These are phyloP conservation scores for Claviceps paspali DNA, from an alignment of 2,329 filamentous ascomycete species.

Conservation along the genomic window DNA sequence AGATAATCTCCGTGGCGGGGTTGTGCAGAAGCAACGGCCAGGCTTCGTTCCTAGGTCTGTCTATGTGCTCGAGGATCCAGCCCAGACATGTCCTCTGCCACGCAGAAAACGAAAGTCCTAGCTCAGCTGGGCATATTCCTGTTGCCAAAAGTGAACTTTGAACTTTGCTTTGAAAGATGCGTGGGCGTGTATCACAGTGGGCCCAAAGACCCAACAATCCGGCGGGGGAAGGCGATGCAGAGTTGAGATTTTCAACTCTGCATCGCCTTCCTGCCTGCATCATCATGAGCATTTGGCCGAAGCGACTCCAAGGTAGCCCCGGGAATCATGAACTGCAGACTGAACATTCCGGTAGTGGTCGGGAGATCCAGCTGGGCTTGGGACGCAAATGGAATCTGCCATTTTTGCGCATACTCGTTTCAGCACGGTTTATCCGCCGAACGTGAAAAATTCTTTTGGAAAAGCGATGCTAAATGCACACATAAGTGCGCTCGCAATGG, in stretches of 20 bases:
- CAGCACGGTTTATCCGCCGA: background rate
- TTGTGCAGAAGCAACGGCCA: constrained; percentile 7
- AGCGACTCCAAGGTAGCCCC: background rate
- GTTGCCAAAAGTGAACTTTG: background rate
- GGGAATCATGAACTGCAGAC: background rate
- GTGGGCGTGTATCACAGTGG: background rate
- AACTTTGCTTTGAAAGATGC: background rate
- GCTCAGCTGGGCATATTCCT: background rate
- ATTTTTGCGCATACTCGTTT: background rate
- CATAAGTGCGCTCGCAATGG: background rate
- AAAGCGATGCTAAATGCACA: too few species aligned
- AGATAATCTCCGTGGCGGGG: constrained; percentile 7
- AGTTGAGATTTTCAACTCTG: too few species aligned
- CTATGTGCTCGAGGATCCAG: background rate
- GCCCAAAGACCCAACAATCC: background rate
- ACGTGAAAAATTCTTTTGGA: too few species aligned
- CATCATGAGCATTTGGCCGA: background rate
- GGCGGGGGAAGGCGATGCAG: too few species aligned
- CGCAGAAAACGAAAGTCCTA: background rate
- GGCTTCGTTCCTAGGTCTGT: background rate
- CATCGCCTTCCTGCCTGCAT: too few species aligned
- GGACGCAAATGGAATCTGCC: background rate
- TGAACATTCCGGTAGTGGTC: too few species aligned
- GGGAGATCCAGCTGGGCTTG: too few species aligned
- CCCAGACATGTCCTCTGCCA: background rate